Evolutionary conservation across 1,284 basidiomycete genomes (phyloP).

Genomic region (Prillingera fragicola): DNA sequence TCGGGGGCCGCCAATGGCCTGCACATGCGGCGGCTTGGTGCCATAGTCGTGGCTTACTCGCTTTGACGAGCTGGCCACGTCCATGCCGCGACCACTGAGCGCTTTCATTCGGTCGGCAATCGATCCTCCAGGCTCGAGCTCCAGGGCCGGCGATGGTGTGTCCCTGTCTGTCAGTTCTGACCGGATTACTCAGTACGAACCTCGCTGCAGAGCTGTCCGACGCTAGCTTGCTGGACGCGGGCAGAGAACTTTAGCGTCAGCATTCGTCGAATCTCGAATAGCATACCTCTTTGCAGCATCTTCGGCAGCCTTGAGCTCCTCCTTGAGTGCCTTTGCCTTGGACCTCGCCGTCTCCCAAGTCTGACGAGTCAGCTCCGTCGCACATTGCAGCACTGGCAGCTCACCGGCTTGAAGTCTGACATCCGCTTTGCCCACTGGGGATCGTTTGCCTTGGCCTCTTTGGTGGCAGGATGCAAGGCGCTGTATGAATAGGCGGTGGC

Average conservation of each 20-base stretch:
- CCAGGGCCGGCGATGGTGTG: conserved; percentile 7
- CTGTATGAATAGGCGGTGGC: conserved; percentile 26
- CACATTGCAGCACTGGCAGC: conserved; percentile 8
- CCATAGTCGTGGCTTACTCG: conserved; percentile 30
- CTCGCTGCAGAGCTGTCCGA: background rate
- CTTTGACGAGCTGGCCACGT: conserved; percentile 29
- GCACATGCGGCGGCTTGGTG: conserved; percentile 1
- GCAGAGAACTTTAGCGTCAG: background rate
- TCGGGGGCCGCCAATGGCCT: background rate
- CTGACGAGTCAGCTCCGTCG: conserved; percentile 13
- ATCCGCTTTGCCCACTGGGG: conserved; percentile 28
- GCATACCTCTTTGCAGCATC: too few species aligned
- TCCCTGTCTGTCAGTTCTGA: too few species aligned
- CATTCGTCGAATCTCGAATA: too few species aligned
- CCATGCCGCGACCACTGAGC: conserved; percentile 43
- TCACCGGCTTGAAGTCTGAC: conserved; percentile 39
- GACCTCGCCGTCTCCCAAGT: conserved; percentile 32
- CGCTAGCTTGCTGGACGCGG: background rate
- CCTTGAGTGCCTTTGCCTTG: conserved; percentile 39
- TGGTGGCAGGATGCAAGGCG: conserved; percentile 27
- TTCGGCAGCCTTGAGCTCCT: conserved; percentile 26
- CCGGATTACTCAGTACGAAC: too few species aligned
- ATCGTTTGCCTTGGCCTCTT: conserved; percentile 27
- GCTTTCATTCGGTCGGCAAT: conserved; percentile 48
- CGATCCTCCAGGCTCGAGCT: conserved; percentile 32